Evolutionary conservation across 108 stramenopile species (phyloP).

Genomic region (Cylindrotheca closterium): DNA sequence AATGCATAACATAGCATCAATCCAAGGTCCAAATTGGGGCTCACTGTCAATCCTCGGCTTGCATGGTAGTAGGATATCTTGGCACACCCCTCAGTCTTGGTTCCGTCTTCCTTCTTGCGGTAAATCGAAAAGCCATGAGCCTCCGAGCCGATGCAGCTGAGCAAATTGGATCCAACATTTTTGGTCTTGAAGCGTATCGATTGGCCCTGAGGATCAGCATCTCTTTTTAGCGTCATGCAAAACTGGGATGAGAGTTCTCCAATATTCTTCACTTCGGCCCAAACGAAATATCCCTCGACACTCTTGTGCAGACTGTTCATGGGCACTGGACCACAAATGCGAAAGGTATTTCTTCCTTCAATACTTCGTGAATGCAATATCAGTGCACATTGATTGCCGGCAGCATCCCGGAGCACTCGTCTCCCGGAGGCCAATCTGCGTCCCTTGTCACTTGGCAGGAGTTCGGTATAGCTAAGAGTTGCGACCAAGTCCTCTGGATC

Average conservation of each 20-base stretch:
- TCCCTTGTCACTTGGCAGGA: background rate
- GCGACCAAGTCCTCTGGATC: background rate
- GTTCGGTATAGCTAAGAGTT: background rate
- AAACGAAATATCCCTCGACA: conserved; percentile 4
- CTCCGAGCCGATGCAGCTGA: background rate
- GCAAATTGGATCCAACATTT: background rate
- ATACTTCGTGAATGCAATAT: background rate
- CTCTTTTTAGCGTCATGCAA: background rate
- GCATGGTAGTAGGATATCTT: background rate
- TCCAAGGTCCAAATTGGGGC: conserved; percentile 4
- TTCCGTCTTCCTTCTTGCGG: background rate
- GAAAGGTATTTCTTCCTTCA: conserved; percentile 6
- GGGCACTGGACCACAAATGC: conserved; percentile 3
- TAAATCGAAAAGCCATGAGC: background rate
- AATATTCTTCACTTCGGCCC: conserved; percentile 14
- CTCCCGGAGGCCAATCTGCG: background rate
- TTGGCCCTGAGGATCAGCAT: background rate
- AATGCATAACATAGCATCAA: conserved; percentile 10
- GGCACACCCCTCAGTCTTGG: background rate
- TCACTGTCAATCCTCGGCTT: conserved; percentile 1
- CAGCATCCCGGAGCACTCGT: background rate
- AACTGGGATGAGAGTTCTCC: background rate
- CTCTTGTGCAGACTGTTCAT: background rate
- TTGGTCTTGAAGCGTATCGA: background rate
- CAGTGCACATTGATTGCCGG: background rate